phyloP scores from a whole-genome alignment of 208 protist species.

The Trypanosoma cruzi region DNA sequence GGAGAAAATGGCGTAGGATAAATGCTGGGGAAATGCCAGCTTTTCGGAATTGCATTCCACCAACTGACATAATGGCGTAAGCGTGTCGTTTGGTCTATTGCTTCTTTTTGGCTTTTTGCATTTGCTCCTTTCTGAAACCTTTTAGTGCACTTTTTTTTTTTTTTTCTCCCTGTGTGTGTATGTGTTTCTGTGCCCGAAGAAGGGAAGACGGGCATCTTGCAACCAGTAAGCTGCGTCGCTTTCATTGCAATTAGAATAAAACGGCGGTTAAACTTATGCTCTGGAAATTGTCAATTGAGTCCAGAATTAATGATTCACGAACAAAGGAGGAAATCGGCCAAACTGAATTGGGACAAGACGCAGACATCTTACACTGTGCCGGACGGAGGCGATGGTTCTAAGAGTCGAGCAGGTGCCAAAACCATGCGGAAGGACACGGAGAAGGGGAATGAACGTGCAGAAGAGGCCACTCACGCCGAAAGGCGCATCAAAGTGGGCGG shows the following conservation, averaged over 20 bases:
- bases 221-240: too few species aligned
- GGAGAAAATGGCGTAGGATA: too few species aligned
- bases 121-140: too few species aligned
- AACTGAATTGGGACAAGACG: not conserved
- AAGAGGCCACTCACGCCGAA: not conserved
- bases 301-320: too few species aligned
- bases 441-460: not conserved
- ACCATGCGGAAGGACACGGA: conserved; percentile 1
- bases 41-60: too few species aligned
- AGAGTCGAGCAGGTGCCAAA: not conserved
- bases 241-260: too few species aligned
- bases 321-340: not conserved
- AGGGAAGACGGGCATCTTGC: too few species aligned
- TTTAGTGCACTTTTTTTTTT: not conserved
- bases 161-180: not conserved
- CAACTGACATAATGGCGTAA: too few species aligned
- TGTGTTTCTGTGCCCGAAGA: not conserved
- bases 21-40: too few species aligned
- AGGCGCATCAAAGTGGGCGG: not conserved
- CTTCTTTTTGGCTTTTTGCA: not conserved
- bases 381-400: not conserved
- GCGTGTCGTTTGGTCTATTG: too few species aligned
- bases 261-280: too few species aligned
- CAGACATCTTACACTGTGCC: not conserved
- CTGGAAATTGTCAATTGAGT: too few species aligned